phyloP scores from a whole-genome alignment of 352 stramenopile species.

The Globisporangium carolinianum region DNA sequence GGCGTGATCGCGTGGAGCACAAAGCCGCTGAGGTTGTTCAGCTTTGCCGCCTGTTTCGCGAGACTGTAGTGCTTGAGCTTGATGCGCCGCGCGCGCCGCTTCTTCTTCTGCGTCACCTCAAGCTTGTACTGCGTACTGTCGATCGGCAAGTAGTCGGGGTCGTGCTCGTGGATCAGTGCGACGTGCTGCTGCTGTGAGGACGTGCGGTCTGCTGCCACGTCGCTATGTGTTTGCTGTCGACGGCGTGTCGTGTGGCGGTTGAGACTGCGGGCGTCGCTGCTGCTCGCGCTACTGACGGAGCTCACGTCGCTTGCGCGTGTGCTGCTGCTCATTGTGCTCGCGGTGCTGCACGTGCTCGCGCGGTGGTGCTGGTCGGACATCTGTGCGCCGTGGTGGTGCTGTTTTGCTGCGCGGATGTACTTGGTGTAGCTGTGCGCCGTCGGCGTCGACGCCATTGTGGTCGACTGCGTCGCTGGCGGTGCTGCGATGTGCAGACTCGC shows the following conservation, averaged over 20 bases:
- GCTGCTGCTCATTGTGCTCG: slow-evolving; percentile 16
- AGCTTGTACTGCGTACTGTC: slow-evolving; percentile 14
- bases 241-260: not conserved
- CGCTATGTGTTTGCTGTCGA: not conserved
- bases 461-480: not conserved
- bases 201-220: not conserved
- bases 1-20: slow-evolving; percentile 57
- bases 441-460: not conserved
- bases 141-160: slow-evolving; percentile 17
- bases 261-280: not conserved
- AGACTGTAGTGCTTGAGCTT: slow-evolving; percentile 18
- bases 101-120: slow-evolving; percentile 8
- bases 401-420: slow-evolving; percentile 10
- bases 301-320: slow-evolving; percentile 8
- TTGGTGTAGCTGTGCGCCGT: slow-evolving; percentile 5
- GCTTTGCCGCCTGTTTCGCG: slow-evolving; percentile 16
- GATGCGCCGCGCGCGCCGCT: slow-evolving; percentile 12
- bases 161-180: slow-evolving; percentile 5
- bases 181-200: not conserved
- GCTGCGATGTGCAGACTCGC: not conserved
- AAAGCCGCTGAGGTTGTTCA: slow-evolving; percentile 48
- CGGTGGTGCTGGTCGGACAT: slow-evolving; percentile 3
- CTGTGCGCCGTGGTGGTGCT: not conserved
- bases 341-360: slow-evolving; percentile 10
- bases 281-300: slow-evolving; percentile 2